Percentiles rank a stretch among this genome's conserved stretches.
Conservation (phyloP, 495 filamentous ascomycete species). For the Podospora didyma region DNA sequence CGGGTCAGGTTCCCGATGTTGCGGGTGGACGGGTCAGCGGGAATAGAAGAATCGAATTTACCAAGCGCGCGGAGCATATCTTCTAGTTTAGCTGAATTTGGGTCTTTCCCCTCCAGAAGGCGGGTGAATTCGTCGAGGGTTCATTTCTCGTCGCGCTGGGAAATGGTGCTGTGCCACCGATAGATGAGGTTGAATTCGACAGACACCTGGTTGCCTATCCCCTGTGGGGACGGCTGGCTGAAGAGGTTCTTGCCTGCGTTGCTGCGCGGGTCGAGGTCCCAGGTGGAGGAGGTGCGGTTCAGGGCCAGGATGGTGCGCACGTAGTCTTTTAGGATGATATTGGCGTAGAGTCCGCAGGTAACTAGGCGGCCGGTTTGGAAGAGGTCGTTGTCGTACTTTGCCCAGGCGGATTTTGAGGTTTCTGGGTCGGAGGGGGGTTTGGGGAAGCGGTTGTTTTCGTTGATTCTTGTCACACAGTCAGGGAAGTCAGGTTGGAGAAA, state of each 20-base stretch:
- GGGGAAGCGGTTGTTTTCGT: conserved; percentile 66
- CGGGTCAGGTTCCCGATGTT: conserved; percentile 61
- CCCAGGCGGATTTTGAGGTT: conserved; percentile 50
- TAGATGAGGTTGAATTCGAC: conserved; percentile 70
- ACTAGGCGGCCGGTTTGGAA: conserved; percentile 79
- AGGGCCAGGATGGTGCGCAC: conserved; percentile 49
- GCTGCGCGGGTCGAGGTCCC: conserved; percentile 72
- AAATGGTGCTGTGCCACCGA: conserved; percentile 77
- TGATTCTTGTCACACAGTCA: conserved; percentile 39
- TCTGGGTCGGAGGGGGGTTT: conserved; percentile 51
- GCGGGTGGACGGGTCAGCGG: conserved; percentile 59
- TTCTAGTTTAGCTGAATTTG: conserved; percentile 41
- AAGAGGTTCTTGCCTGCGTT: conserved; percentile 52
- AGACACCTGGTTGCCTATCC: conserved; percentile 70
- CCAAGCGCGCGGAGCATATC: conserved; percentile 57
- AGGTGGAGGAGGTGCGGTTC: conserved; percentile 70
- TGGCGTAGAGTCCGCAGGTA: conserved; percentile 79
- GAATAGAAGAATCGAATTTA: conserved; percentile 55
- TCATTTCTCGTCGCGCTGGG: conserved; percentile 69
- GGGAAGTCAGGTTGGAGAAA: neutral
- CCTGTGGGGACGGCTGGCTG: conserved; percentile 52
- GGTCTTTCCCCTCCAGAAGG: conserved; percentile 58
- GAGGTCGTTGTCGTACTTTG: conserved; percentile 74
- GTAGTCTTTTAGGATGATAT: conserved; percentile 79
- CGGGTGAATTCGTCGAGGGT: conserved; percentile 59